These are phyloP conservation scores for Lactuca sativa DNA, from an alignment of 129 eudicot species.

Conservation along the genomic window DNA sequence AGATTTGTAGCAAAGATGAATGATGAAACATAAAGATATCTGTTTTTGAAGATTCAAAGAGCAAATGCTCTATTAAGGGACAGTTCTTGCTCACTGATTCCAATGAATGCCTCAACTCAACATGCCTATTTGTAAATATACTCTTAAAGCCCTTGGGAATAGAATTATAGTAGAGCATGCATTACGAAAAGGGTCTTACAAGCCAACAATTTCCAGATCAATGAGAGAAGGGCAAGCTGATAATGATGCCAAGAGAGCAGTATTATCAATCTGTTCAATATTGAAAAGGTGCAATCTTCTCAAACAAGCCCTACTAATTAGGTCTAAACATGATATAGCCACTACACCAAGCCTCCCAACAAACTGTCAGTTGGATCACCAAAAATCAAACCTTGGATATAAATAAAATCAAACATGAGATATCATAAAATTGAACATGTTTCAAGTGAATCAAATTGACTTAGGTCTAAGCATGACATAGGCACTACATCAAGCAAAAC, in stretches of 20 bases:
- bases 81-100: slow-evolving; percentile 71
- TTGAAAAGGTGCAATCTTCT: slow-evolving; percentile 70
- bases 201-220: slow-evolving; percentile 86
- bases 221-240: slow-evolving; percentile 70
- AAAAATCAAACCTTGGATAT: too few species aligned
- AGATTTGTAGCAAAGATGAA: not conserved
- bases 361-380: too few species aligned
- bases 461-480: too few species aligned
- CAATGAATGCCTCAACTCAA: slow-evolving; percentile 67
- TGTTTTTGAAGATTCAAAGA: slow-evolving; percentile 80
- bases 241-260: slow-evolving; percentile 64
- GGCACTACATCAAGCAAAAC: too few species aligned
- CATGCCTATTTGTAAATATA: slow-evolving; percentile 43
- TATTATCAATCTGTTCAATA: slow-evolving; percentile 72
- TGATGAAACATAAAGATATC: slow-evolving; percentile 33
- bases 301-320: slow-evolving; percentile 47
- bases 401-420: too few species aligned
- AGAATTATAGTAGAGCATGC: not conserved
- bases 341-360: too few species aligned
- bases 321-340: too few species aligned
- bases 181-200: slow-evolving; percentile 46
- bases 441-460: too few species aligned
- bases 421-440: too few species aligned
- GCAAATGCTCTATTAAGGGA: slow-evolving; percentile 59
- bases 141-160: not conserved